Conservation (phyloP, 2,329 filamentous ascomycete genomes). For the Dothideomycetes sp. region DNA sequence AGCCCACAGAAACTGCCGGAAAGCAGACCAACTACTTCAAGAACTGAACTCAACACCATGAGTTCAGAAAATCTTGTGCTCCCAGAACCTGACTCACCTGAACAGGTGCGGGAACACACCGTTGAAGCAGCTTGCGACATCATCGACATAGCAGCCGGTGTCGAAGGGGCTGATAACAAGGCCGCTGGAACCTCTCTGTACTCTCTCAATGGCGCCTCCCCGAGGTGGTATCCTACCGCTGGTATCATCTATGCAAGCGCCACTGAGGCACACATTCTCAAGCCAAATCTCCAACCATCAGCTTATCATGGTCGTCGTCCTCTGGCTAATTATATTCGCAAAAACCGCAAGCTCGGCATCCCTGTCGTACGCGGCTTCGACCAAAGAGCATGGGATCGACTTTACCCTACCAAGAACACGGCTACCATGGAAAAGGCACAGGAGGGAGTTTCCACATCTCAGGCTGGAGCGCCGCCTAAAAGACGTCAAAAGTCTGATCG, state of each 20-base stretch:
- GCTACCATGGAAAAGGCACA: constrained; percentile 33
- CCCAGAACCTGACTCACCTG: constrained; percentile 31
- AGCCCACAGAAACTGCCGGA: constrained; percentile 47
- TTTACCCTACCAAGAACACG: constrained; percentile 49
- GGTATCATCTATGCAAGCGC: constrained; percentile 81
- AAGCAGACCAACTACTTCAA: constrained; percentile 34
- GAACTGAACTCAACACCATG: constrained; percentile 12
- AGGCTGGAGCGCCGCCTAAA: constrained; percentile 34
- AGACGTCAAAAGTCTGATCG: constrained; percentile 40
- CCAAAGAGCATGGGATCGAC: constrained; percentile 61
- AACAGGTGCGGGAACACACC: constrained; percentile 34
- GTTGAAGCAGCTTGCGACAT: constrained; percentile 38
- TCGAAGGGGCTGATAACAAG: constrained; percentile 39
- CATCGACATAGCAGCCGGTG: constrained; percentile 39
- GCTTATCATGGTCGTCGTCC: constrained; percentile 75
- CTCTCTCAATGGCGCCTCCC: constrained; percentile 34
- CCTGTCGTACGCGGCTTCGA: constrained; percentile 87
- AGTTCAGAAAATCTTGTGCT: constrained; percentile 18
- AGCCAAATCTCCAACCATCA: constrained; percentile 76
- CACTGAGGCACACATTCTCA: constrained; percentile 71
- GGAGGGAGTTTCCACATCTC: constrained; percentile 36
- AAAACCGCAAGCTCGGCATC: constrained; percentile 71
- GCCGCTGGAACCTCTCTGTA: constrained; percentile 35
- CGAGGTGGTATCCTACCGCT: constrained; percentile 59
- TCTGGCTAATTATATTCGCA: constrained; percentile 69